phyloP scores from a whole-genome alignment of 257 asterid genomes.

The Scutellaria minor region DNA sequence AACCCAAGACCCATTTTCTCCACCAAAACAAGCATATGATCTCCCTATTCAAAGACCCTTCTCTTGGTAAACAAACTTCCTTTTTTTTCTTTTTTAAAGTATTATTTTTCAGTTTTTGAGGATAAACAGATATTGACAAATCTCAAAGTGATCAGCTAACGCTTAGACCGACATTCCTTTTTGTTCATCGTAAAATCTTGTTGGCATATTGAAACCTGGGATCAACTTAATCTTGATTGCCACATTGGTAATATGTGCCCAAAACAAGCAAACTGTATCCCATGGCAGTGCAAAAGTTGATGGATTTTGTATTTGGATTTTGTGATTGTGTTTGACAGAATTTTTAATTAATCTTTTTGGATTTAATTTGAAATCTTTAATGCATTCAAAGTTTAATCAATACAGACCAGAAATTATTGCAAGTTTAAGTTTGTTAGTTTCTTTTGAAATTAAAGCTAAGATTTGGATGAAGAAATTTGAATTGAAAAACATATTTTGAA shows the following conservation, averaged over 20 bases:
- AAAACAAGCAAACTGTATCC: constrained; percentile 38
- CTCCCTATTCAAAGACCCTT: constrained; percentile 44
- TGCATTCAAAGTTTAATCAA: too few species aligned
- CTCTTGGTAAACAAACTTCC: constrained; percentile 33
- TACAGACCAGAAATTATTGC: too few species aligned
- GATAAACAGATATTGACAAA: background rate
- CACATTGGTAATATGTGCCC: constrained; percentile 45
- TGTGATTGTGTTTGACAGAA: background rate
- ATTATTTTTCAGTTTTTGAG: background rate
- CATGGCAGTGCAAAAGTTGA: constrained; percentile 7
- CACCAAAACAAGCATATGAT: constrained; percentile 27
- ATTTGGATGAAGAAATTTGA: too few species aligned
- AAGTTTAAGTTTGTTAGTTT: too few species aligned
- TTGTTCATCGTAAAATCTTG: constrained; percentile 54
- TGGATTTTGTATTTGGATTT: constrained; percentile 36
- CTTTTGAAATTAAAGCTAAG: too few species aligned
- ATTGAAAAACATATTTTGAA: too few species aligned
- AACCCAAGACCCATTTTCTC: constrained; percentile 24
- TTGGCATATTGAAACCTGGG: constrained; percentile 30
- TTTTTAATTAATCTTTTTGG: background rate
- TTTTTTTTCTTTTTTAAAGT: background rate
- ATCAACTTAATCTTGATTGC: constrained; percentile 22
- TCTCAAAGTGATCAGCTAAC: constrained; percentile 19
- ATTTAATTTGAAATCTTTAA: too few species aligned
- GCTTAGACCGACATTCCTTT: constrained; percentile 71